These are phyloP conservation scores for Eragrostis curvula DNA, from an alignment of 176 grass and related monocot genomes.

Conservation along the genomic window DNA sequence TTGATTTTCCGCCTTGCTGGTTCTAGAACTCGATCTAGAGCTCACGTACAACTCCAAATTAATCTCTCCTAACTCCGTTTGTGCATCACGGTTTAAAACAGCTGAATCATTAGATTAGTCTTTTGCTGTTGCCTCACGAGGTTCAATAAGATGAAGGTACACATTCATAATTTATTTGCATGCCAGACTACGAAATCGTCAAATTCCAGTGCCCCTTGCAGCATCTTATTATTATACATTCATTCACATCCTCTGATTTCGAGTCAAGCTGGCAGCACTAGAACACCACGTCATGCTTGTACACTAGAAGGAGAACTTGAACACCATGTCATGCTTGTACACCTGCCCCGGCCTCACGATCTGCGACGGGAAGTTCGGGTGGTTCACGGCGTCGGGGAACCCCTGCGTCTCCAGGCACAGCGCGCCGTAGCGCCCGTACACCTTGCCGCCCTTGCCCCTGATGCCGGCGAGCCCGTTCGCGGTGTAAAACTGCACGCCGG, in stretches of 20 bases:
- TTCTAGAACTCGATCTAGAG: too few relatives aligned
- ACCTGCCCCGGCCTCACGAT: slow-evolving; percentile 61
- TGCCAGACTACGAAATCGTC: too few relatives aligned
- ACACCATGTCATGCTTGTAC: slow-evolving; percentile 72
- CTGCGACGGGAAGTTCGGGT: slow-evolving; percentile 72
- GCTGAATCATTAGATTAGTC: too few relatives aligned
- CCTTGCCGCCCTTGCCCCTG: slow-evolving; percentile 59
- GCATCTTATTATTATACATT: neutral
- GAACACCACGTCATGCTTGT: slow-evolving; percentile 71
- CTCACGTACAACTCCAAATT: too few relatives aligned
- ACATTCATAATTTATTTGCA: too few relatives aligned
- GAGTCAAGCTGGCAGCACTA: slow-evolving; percentile 23
- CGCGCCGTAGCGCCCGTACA: slow-evolving; percentile 58
- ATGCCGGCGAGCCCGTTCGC: slow-evolving; percentile 48
- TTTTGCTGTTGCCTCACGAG: too few relatives aligned
- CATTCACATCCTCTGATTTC: neutral
- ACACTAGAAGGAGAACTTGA: slow-evolving; percentile 70
- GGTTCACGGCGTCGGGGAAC: slow-evolving; percentile 87
- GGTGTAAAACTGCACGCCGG: slow-evolving; percentile 85
- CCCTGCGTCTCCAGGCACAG: slow-evolving; percentile 91
- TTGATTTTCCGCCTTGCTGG: too few relatives aligned
- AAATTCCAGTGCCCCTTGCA: too few relatives aligned
- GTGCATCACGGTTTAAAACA: too few relatives aligned
- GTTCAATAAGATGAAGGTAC: too few relatives aligned
- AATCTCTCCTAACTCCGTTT: too few relatives aligned